Base-by-base conservation (phyloP, 2,329 filamentous ascomycete species). In the Paecilomyces fulvus region DNA sequence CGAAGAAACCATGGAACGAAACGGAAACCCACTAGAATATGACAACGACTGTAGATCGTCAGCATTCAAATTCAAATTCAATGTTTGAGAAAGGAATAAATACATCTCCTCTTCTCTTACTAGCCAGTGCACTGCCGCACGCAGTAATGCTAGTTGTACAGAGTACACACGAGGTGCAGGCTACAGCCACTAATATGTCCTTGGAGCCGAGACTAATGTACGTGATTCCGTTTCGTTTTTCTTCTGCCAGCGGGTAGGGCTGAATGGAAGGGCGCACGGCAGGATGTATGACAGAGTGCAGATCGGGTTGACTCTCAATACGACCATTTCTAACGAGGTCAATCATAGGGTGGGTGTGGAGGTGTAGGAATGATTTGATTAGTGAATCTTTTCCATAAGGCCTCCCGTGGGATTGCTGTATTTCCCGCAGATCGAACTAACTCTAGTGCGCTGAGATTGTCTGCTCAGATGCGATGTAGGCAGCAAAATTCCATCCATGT, bases 31-130 rank as follows among this genome's bases (percentile, higher is more conserved):
- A 11, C 21, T 30, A 21, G 37, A 14, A 12, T 3, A 23, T 30
- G n/a, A 49, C 52, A 49, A 49, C 52, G 23, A 30, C 14, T 52
- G 54, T 51, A 49, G 56, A 58, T 52, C 55, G 58, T 59, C 58
- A 59, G 58, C 56, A 59, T 59, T 58, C 56, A 59, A 56, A 59
- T 59, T 58, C 56, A 59, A 56, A 55, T 59, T 49, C 12, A 49
- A 23, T 23, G 48, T 25, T 49, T 14, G n/a, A 49, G 48, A 49
- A 23, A 14, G 20, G n/a, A n/a, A n/a, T n/a, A n/a, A 31, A 37
- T 37, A 10, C 14, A n/a, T 43, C n/a, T n/a, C n/a, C n/a, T n/a
- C n/a, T n/a, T n/a, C n/a, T n/a, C n/a, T n/a, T n/a, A n/a, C n/a
- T 43, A 17, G 8, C n/a, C 25, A 28, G 25, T 31, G 30, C 30